Percentiles rank a stretch among this genome's conserved stretches.
phyloP scores from a whole-genome alignment of 2,329 filamentous ascomycete genomes.

The Microascus cirrosus region DNA sequence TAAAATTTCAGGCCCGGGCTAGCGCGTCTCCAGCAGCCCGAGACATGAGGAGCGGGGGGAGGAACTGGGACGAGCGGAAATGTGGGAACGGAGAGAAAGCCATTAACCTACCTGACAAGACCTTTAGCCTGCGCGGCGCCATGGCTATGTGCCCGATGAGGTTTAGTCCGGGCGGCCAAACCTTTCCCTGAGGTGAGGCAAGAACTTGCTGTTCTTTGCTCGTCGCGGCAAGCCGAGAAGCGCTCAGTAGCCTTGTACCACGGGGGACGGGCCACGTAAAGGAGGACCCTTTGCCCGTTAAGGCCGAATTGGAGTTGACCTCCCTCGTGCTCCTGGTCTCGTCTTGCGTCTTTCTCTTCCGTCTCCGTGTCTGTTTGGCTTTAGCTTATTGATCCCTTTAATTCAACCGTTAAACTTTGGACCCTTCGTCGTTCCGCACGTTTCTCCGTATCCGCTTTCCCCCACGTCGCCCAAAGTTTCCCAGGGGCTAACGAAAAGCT shows the following conservation, averaged over 20 bases:
- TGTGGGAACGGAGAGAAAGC: background rate
- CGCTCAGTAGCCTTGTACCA: conserved; percentile 5
- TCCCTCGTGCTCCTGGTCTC: background rate
- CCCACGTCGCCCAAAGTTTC: background rate
- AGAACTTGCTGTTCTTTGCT: background rate
- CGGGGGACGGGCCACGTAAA: conserved; percentile 1
- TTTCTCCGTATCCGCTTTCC: background rate
- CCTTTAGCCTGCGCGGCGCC: conserved; percentile 4
- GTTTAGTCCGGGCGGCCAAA: background rate
- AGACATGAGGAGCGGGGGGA: background rate
- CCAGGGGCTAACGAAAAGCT: background rate
- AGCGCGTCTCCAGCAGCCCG: conserved; percentile 1
- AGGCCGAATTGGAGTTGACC: background rate
- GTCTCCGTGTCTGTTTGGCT: background rate
- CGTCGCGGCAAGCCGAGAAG: background rate
- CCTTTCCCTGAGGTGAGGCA: background rate
- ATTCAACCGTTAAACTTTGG: background rate
- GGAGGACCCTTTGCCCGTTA: background rate
- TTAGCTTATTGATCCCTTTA: background rate
- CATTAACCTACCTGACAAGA: conserved; percentile 5
- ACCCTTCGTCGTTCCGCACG: background rate
- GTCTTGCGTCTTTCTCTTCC: background rate
- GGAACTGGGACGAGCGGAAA: background rate
- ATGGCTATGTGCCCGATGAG: conserved; percentile 1
- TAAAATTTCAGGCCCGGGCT: conserved; percentile 4